phyloP scores from a whole-genome alignment of 106 monocot genomes.

The Xerophyta viscosa region DNA sequence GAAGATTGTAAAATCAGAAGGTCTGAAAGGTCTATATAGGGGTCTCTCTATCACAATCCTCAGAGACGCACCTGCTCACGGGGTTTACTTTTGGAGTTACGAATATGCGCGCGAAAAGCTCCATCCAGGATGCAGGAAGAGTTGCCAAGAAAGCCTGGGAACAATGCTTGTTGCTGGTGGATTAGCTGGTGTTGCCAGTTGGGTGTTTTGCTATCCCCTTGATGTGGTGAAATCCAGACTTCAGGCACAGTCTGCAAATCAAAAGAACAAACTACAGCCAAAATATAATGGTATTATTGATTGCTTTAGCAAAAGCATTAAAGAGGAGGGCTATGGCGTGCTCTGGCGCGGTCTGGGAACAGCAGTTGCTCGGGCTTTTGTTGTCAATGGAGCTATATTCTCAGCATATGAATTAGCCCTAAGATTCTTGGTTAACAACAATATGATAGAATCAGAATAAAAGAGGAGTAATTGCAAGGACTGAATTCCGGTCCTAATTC shows the following conservation, averaged over 20 bases:
- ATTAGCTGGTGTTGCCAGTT: slow-evolving; percentile 79
- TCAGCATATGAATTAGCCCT: slow-evolving; percentile 79
- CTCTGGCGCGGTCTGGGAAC: slow-evolving; percentile 90
- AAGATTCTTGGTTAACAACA: slow-evolving; percentile 38
- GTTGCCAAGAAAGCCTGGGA: slow-evolving; percentile 49
- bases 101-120: neutral
- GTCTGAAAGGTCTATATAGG: slow-evolving; percentile 66
- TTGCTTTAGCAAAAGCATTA: slow-evolving; percentile 70
- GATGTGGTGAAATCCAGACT: slow-evolving; percentile 87
- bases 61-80: slow-evolving; percentile 80
- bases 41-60: slow-evolving; percentile 70
- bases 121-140: slow-evolving; percentile 18
- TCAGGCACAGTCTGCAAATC: slow-evolving; percentile 45
- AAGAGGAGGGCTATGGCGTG: slow-evolving; percentile 69
- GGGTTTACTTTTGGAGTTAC: slow-evolving; percentile 16
- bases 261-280: neutral
- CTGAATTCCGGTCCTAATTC: too few species aligned
- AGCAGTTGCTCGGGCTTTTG: slow-evolving; percentile 62
- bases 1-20: slow-evolving; percentile 47
- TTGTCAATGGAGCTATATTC: slow-evolving; percentile 91
- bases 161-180: slow-evolving; percentile 88
- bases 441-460: slow-evolving; percentile 22
- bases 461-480: slow-evolving; percentile 20
- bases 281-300: slow-evolving; percentile 77
- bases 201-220: slow-evolving; percentile 84